Percentiles rank a stretch among this genome's conserved stretches.
These are phyloP conservation scores for Pseudogymnoascus verrucosus DNA, from an alignment of 2,329 filamentous ascomycete species.

Conservation along the genomic window DNA sequence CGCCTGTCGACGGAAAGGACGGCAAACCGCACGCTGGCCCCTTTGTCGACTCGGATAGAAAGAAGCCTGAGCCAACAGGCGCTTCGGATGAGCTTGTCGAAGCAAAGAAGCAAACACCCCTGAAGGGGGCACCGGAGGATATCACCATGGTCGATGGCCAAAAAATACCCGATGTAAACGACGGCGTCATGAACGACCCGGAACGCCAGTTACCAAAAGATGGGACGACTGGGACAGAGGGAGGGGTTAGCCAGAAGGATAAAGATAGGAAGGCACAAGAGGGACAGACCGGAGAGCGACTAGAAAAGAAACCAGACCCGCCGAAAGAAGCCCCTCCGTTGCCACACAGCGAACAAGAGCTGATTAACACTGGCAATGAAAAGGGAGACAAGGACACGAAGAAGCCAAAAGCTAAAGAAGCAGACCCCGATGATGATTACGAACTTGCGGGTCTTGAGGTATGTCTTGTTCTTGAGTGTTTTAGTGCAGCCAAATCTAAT, in stretches of 20 bases:
- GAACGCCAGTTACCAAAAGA: conserved; percentile 67
- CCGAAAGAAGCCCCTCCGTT: conserved; percentile 81
- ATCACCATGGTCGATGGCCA: conserved; percentile 49
- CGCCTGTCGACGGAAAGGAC: conserved; percentile 85
- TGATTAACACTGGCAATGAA: conserved; percentile 39
- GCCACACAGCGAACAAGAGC: conserved; percentile 72
- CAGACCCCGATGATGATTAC: conserved; percentile 31
- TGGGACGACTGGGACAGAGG: conserved; percentile 81
- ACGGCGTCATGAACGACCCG: conserved; percentile 92
- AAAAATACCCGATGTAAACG: conserved; percentile 54
- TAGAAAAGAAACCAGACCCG: conserved; percentile 67
- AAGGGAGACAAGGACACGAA: conserved; percentile 36
- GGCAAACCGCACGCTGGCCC: conserved; percentile 90
- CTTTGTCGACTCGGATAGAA: conserved; percentile 54
- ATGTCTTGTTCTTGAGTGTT: conserved; percentile 19
- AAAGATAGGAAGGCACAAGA: conserved; percentile 66
- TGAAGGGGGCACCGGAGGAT: conserved; percentile 45
- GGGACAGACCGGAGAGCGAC: conserved; percentile 54
- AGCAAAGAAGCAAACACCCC: conserved; percentile 27
- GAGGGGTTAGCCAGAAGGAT: conserved; percentile 80
- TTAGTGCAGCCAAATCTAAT: conserved; percentile 18
- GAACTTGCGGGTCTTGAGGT: conserved; percentile 50
- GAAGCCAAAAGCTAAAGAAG: conserved; percentile 23
- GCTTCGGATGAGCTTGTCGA: conserved; percentile 29
- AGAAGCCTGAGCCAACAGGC: conserved; percentile 25